Percentiles rank a stretch among this genome's conserved stretches.
Evolutionary conservation across 257 asterid genomes (phyloP).

Genomic region (Linderniella brevidens): DNA sequence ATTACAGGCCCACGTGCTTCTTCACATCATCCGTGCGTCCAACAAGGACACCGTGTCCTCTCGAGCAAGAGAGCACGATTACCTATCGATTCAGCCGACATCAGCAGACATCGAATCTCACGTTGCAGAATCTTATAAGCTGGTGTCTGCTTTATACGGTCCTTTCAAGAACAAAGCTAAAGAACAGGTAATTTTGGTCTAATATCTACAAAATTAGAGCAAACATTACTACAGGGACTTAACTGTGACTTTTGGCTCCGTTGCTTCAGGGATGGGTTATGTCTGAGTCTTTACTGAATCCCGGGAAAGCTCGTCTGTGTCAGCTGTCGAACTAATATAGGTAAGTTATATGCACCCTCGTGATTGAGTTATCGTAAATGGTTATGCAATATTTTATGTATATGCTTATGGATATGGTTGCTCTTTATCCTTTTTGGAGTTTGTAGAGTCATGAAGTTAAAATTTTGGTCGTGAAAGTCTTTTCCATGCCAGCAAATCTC

Average conservation of each 20-base stretch:
- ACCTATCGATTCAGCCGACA: slow-evolving; percentile 22
- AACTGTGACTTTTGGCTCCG: background rate
- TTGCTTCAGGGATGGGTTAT: slow-evolving; percentile 85
- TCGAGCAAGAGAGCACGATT: slow-evolving; percentile 24
- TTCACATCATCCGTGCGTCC: slow-evolving; percentile 57
- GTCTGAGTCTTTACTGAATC: slow-evolving; percentile 90
- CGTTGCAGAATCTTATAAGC: slow-evolving; percentile 73
- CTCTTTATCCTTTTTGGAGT: too few relatives aligned
- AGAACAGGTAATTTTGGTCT: slow-evolving; percentile 50
- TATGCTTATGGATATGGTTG: too few relatives aligned
- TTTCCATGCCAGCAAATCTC: too few relatives aligned
- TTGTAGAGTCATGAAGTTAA: too few relatives aligned
- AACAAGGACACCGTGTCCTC: slow-evolving; percentile 26
- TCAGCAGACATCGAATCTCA: slow-evolving; percentile 55
- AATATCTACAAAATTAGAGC: too few relatives aligned
- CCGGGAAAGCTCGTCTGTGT: slow-evolving; percentile 79
- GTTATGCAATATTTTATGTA: too few relatives aligned
- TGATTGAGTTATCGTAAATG: too few relatives aligned
- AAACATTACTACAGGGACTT: too few relatives aligned
- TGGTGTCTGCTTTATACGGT: slow-evolving; percentile 82
- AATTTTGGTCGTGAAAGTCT: too few relatives aligned
- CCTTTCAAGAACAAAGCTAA: slow-evolving; percentile 80
- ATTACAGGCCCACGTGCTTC: slow-evolving; percentile 90
- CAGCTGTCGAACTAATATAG: slow-evolving; percentile 22
- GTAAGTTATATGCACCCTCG: too few relatives aligned